Percentiles rank a stretch among this genome's conserved stretches.
These are phyloP conservation scores for Sicyos baderoa DNA, from an alignment of 306 rosid genomes.

Conservation along the genomic window DNA sequence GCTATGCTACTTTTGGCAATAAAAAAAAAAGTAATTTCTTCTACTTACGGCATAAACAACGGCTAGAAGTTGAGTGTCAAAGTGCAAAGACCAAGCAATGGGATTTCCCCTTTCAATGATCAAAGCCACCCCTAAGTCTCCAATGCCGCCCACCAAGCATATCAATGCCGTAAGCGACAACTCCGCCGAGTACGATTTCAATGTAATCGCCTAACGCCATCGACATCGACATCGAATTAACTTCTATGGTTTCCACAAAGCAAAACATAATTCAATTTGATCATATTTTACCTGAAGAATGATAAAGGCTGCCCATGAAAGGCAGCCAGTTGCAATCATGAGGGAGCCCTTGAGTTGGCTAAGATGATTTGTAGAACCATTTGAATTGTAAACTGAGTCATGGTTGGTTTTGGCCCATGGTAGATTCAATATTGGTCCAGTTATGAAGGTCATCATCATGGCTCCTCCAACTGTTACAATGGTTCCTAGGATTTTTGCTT, in stretches of 20 bases:
- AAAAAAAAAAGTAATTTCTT: too few relatives aligned
- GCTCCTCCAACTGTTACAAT: slow-evolving; percentile 29
- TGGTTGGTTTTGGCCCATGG: slow-evolving; percentile 14
- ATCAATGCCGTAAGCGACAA: slow-evolving; percentile 43
- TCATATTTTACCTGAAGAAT: slow-evolving; percentile 32
- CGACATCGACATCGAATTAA: not conserved
- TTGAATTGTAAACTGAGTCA: not conserved
- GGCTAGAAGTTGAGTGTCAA: slow-evolving; percentile 29
- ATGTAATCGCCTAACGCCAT: slow-evolving; percentile 33
- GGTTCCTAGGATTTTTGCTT: slow-evolving; percentile 33
- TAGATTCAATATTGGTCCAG: slow-evolving; percentile 23
- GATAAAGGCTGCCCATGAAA: slow-evolving; percentile 40
- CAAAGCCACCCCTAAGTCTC: slow-evolving; percentile 28
- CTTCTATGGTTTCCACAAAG: not conserved
- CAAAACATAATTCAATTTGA: not conserved
- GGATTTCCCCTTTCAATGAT: slow-evolving; percentile 39
- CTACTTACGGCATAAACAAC: slow-evolving; percentile 33
- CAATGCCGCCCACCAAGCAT: slow-evolving; percentile 31
- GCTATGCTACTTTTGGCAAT: too few relatives aligned
- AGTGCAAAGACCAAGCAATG: slow-evolving; percentile 35
- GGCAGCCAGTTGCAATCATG: slow-evolving; percentile 31
- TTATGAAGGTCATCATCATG: slow-evolving; percentile 19
- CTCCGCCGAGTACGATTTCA: slow-evolving; percentile 39
- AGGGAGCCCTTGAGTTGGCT: slow-evolving; percentile 34
- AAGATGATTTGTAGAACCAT: slow-evolving; percentile 13